Evolutionary conservation across 805 yeast genomes (phyloP), one percentile per base, ranked within the genome.

Genomic region (Kazachstania martiniae): DNA sequence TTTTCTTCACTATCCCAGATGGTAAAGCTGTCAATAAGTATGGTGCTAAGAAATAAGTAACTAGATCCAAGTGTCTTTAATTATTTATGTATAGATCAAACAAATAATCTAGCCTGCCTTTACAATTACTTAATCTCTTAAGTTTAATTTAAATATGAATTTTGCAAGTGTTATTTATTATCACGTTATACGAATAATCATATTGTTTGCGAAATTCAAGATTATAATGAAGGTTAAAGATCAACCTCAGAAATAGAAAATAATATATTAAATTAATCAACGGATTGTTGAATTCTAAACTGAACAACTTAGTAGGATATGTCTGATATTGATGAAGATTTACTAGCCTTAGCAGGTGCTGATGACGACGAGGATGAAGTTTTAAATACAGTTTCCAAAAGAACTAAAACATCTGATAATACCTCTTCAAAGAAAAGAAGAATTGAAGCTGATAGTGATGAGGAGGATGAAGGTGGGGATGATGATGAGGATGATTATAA

Each of bases 251-350:
- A n/a, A n/a, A n/a, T n/a, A n/a, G n/a, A n/a, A n/a, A n/a, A n/a
- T n/a, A n/a, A n/a, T n/a, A n/a, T n/a, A n/a, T n/a, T n/a, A n/a
- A n/a, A n/a, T n/a, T n/a, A n/a, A n/a, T n/a, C n/a, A n/a, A n/a
- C n/a, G n/a, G n/a, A n/a, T n/a, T n/a, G n/a, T n/a, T n/a, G n/a
- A n/a, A n/a, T n/a, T n/a, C n/a, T n/a, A n/a, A n/a, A n/a, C n/a
- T n/a, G 17, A 13, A 25, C 12, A 25, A 6, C 17, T 24, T 12
- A 9, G 24, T 23, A 17, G 16, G 25, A 17, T 12, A 82, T 82
- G 93, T 77, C 87, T 39, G 94, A 75, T 53, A 73, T 85, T 51
- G 96, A 87, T 55, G 97, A 89, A 56, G 98, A 91, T 70, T 71
- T 91, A 62, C 72, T 89, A 53, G 97, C 95, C 14, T 72, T 91